Evolutionary conservation across 73 alveolate genomes (phyloP), one percentile per base, ranked within the genome.

Genomic region (Tetrahymena elliotti): DNA sequence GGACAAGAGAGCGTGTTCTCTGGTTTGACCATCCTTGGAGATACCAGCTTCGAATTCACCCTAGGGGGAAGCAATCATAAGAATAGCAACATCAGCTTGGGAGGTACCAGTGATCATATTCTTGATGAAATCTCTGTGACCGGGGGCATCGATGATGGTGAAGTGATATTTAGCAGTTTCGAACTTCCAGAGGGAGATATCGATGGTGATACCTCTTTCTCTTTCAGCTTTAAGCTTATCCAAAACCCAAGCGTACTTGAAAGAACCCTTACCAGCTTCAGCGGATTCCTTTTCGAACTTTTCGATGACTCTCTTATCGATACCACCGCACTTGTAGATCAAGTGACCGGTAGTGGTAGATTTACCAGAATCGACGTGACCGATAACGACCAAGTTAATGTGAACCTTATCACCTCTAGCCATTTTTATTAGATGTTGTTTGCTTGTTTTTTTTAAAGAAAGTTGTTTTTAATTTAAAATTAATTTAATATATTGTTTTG

Each of bases 111-210:
- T 98, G 93, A 98, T 98, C 99, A 97, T 97, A 98, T 99, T 98
- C 97, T 97, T 98, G 96, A 98, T 98, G 97, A 97, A 99, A 95
- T 97, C 99, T 84, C 97, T 95, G 96, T 98, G 99, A 52, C 99
- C 99, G 38, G 99, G 99, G 93, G 99, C 99, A 96, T 99, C 99
- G 95, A 99, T 98, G 97, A 99, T 97, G 97, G 99, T 98, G 98
- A 93, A 98, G 98, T 96, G 94, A 94, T 96, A 96, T 97, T 98
- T 98, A 94, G 93, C 97, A 84, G 99, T 98, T 97, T 98, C 99
- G 98, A 98, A 97, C 97, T 97, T 97, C 98, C 97, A 93, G 97
- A 95, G 97, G 94, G 98, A 95, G 94, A 97, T 95, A 94, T 98
- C 99, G 95, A 99, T 98, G 97, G 99, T 99, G 98, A 98, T 98